Conservation (phyloP, 2,329 filamentous ascomycete genomes). For the Ophiostoma sp. region DNA sequence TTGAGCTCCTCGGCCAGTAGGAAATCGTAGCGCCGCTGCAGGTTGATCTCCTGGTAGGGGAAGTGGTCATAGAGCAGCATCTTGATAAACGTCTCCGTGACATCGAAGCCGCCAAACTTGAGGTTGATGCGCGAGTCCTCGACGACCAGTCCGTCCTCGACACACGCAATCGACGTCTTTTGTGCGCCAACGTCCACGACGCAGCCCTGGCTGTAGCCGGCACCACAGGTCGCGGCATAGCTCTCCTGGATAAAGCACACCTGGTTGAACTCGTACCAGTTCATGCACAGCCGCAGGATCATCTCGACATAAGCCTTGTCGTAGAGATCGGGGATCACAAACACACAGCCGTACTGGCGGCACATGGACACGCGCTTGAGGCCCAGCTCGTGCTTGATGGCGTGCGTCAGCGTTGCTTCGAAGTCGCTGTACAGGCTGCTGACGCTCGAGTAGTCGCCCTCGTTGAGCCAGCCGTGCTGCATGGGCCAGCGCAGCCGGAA, state of each 20-base stretch:
- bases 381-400: constrained; percentile 78
- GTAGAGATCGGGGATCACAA: constrained; percentile 94
- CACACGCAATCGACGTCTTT: constrained; percentile 94
- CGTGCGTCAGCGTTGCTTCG: constrained; percentile 77
- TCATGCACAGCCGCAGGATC: constrained; percentile 77
- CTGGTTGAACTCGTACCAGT: constrained; percentile 81
- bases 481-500: constrained; percentile 95
- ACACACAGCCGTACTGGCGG: constrained; percentile 90
- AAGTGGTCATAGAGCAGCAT: constrained; percentile 98
- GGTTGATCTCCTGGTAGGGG: constrained; percentile 90
- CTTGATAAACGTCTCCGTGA: constrained; percentile 90
- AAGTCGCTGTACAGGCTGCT: constrained; percentile 82
- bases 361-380: constrained; percentile 73
- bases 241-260: constrained; percentile 96
- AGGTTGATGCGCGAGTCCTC: constrained; percentile 94
- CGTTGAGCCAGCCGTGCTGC: constrained; percentile 79
- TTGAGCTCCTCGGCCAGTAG: constrained; percentile 93
- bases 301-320: constrained; percentile 88
- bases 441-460: constrained; percentile 76
- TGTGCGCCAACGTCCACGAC: constrained; percentile 95
- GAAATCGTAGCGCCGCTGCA: constrained; percentile 85
- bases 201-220: constrained; percentile 87
- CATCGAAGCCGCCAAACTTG: constrained; percentile 87
- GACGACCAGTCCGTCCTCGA: constrained; percentile 91
- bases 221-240: constrained; percentile 88